These are phyloP conservation scores for Eucalyptus sp. DNA, from an alignment of 345 rosid genomes.

Conservation along the genomic window DNA sequence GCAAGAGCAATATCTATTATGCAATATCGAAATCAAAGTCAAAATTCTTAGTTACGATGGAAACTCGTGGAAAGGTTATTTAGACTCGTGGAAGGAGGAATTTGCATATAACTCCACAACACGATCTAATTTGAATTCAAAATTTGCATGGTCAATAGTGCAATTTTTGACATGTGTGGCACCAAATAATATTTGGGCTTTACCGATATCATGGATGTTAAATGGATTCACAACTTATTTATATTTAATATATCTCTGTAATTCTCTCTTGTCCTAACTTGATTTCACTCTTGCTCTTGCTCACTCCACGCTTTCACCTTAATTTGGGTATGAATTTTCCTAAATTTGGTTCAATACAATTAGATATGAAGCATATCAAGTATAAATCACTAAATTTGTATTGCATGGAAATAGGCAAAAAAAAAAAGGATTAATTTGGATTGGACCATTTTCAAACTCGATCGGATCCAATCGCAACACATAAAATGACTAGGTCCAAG, in stretches of 20 bases:
- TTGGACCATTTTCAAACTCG: not conserved
- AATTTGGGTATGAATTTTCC: too few species aligned
- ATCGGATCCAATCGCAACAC: not conserved
- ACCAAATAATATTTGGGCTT: rapidly evolving
- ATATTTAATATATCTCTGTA: rapidly evolving
- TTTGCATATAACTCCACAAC: not conserved
- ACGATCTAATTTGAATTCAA: not conserved
- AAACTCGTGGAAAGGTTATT: not conserved
- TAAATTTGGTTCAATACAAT: too few species aligned
- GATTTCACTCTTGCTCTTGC: not conserved
- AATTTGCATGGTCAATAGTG: not conserved
- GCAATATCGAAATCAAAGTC: not conserved
- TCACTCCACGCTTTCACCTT: not conserved
- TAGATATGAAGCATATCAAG: not conserved
- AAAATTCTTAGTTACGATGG: not conserved
- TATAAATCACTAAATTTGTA: not conserved
- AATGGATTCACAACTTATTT: too few species aligned
- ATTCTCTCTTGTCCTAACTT: not conserved
- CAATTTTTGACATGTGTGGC: not conserved
- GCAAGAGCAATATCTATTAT: not conserved
- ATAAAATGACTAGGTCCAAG: not conserved
- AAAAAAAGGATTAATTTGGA: too few species aligned
- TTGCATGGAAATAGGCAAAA: not conserved
- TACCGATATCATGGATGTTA: too few species aligned
- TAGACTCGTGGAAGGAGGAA: not conserved